Conservation (phyloP, 805 yeast genomes). For the Danielozyma ontarioensis region DNA sequence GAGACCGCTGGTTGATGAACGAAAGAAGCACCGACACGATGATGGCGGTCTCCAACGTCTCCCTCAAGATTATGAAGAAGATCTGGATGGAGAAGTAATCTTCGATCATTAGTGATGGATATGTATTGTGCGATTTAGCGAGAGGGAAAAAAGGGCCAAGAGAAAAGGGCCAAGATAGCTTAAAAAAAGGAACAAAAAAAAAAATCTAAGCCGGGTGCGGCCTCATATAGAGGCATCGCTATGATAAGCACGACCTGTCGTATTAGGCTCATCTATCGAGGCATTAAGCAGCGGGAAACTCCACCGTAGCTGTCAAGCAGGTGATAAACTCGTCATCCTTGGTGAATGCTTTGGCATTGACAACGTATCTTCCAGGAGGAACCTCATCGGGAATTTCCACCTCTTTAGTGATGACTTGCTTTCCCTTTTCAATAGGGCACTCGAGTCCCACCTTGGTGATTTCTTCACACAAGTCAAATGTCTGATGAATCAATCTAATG, state of each 20-base stretch:
- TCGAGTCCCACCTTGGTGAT: constrained; percentile 74
- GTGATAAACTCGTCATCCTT: constrained; percentile 75
- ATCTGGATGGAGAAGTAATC: constrained; percentile 66
- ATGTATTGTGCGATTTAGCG: too few relatives aligned
- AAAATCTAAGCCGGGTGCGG: too few relatives aligned
- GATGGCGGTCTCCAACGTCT: constrained; percentile 71
- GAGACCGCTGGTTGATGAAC: constrained; percentile 49
- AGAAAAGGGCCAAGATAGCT: too few relatives aligned
- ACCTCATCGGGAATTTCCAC: constrained; percentile 88
- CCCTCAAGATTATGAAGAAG: constrained; percentile 68
- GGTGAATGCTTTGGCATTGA: constrained; percentile 86
- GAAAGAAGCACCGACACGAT: constrained; percentile 71
- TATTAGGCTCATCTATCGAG: too few relatives aligned
- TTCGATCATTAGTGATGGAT: too few relatives aligned
- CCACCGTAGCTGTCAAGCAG: constrained; percentile 73
- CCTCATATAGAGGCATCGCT: too few relatives aligned
- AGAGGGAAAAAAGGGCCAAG: too few relatives aligned
- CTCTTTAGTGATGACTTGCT: constrained; percentile 56
- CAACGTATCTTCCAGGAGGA: constrained; percentile 91
- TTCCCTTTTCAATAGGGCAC: constrained; percentile 78
- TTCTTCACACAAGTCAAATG: constrained; percentile 91
- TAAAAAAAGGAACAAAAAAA: too few relatives aligned
- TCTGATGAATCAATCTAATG: constrained; percentile 79
- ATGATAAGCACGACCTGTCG: too few relatives aligned
- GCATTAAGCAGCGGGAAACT: constrained; percentile 39